Base-by-base conservation (phyloP, 164 flowering plant genomes). In the Amborella trichopoda region DNA sequence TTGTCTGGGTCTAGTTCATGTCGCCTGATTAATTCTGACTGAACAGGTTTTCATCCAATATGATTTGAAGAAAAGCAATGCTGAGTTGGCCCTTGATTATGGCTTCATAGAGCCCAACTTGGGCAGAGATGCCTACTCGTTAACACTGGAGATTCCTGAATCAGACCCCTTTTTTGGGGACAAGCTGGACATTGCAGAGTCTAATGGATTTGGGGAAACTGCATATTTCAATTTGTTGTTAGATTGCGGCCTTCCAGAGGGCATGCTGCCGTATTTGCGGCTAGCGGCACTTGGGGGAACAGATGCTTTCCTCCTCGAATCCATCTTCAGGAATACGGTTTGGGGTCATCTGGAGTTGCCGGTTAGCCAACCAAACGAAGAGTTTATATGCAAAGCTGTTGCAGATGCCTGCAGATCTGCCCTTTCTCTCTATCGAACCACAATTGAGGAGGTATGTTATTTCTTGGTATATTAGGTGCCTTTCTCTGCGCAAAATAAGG, bases 281-380 rank as follows among this genome's bases (percentile, higher is more conserved):
- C 68, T 91, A 25, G 73, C 78, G 19, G 94, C 94, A 14, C 78
- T 86, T 64, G 85, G 88, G 16, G 96, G 96, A 46, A 49, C 81
- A 2, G 96, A 91, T 70, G 94, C 98, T 39, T 91, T 91, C 55
- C 83, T 91, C 23, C 64, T 91, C 48, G 96, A 91, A 58, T 79
- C 93, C 40, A 67, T 91, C 37, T 91, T 91, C 63, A 80, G 96
- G 61, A 81, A 86, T 59, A 12, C 75, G 2, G 37, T 83, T 34
- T 91, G 96, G 98, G 85, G 77, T 39, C 80, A 74, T 62, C 82
- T 90, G 46, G 83, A 83, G 34, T 56, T 76, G 63, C 91, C 98
- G 23, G 60, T 90, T 6, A 90, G 98, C 59, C 83, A 66, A 52
- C 68, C 72, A 51, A 90, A 86, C 47, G 98, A 90, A 63, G 94